Evolutionary conservation across 768 basidiomycete species (phyloP), one percentile per base, ranked within the genome.

Genomic region (Pisolithus sp.): DNA sequence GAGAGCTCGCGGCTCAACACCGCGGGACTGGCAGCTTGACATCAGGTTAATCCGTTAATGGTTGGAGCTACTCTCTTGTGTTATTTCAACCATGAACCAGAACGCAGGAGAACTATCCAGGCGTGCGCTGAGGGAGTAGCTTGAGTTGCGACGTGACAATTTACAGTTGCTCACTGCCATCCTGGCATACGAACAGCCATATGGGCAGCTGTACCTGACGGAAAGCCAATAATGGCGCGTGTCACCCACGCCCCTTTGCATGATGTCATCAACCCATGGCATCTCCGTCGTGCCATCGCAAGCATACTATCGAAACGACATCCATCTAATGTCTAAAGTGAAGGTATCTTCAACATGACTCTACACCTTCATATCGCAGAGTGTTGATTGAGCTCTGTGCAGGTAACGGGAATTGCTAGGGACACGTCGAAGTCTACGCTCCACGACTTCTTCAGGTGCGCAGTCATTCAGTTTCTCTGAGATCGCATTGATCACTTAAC

Each of bases 391-490:
- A 52, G 24, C 52, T 44, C 26, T 46, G 18, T 37, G 24, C 55
- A 92, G 87, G 90, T 95, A 47, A 76, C 85, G 18, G 79, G 78
- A 46, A 79, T 96, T 62, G 70, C 86, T 5, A 66, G 83, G 2
- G 68, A 71, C 38, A 93, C 89, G 12, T 82, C 79, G 21, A 72
- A 88, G 62, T 64, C 73, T 18, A 80, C 87, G 53, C 76, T 97
- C 50, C 71, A 80, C 57, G 85, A 93, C 56, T 92, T 88, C 71
- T 91, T 93, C 74, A 77, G 82, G 88, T 89, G 73, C 42, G 81
- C 40, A 50, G 17, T 38, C n/a, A 8, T 45, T 15, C 26, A 18
- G 6, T 17, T 18, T 21, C 46, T 31, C n/a, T 31, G 24, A 48
- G 34, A 34, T 15, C 50, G 48, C 51, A 37, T 20, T 48, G 9